Percentiles rank a stretch among this genome's conserved stretches.
Conservation (phyloP, 2,329 filamentous ascomycete genomes). For the Pseudophaeomoniella oleicola region DNA sequence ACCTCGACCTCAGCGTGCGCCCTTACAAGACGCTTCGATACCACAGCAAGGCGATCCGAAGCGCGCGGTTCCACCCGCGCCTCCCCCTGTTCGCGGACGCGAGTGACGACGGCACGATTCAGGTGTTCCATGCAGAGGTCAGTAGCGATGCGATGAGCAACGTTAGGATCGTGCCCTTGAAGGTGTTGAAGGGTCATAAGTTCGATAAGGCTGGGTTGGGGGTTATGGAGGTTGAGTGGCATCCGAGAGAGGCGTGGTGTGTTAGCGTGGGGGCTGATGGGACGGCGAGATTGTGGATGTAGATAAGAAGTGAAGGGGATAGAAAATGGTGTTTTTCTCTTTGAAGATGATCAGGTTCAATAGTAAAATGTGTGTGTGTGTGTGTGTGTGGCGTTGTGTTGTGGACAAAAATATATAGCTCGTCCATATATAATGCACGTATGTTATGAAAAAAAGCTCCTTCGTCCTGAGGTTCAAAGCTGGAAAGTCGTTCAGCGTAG, state of each 20-base stretch:
- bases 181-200: constrained; percentile 82
- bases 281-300: constrained; percentile 79
- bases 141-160: constrained; percentile 92
- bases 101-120: constrained; percentile 83
- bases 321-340: too few relatives aligned
- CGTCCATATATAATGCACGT: too few relatives aligned
- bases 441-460: too few relatives aligned
- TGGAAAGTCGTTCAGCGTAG: too few relatives aligned
- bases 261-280: constrained; percentile 91
- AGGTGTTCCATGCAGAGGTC: constrained; percentile 95
- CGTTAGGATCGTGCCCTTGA: constrained; percentile 88
- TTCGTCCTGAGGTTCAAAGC: too few relatives aligned
- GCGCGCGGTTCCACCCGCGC: constrained; percentile 71
- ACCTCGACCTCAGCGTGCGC: constrained; percentile 75
- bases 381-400: too few relatives aligned
- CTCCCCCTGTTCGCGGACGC: constrained; percentile 86
- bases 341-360: too few relatives aligned
- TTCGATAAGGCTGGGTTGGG: constrained; percentile 58
- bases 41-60: constrained; percentile 79
- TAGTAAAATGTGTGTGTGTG: too few relatives aligned
- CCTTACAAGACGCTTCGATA: constrained; percentile 97
- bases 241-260: constrained; percentile 85
- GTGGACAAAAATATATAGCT: too few relatives aligned
- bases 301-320: constrained; percentile 6
- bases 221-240: constrained; percentile 91